These are phyloP conservation scores for Cutaneotrichosporon cavernicola DNA, from an alignment of 1,284 basidiomycete species.

Conservation along the genomic window DNA sequence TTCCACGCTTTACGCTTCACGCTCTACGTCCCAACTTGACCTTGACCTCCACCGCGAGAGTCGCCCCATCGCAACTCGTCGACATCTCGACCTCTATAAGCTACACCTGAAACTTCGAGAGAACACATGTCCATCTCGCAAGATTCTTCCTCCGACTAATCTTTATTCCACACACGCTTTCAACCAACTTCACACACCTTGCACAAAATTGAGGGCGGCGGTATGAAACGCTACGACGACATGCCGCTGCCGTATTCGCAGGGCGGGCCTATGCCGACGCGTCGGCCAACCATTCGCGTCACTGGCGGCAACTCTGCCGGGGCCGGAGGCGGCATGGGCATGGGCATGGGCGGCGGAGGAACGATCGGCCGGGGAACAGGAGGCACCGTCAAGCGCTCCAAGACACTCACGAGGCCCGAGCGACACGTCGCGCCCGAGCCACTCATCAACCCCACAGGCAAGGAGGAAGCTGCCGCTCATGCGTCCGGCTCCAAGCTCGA, in stretches of 20 bases:
- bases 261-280: constrained; percentile 36
- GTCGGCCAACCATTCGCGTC: constrained; percentile 30
- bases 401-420: constrained; percentile 95
- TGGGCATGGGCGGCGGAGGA: background rate
- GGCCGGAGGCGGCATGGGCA: background rate
- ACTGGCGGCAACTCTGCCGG: constrained; percentile 6
- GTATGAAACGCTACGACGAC: constrained; percentile 37
- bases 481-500: constrained; percentile 47
- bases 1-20: background rate
- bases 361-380: constrained; percentile 13
- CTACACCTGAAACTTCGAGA: background rate
- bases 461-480: constrained; percentile 34
- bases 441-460: constrained; percentile 70
- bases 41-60: background rate
- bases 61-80: background rate
- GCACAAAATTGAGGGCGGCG: background rate
- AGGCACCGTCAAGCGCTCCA: constrained; percentile 62
- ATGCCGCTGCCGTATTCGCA: constrained; percentile 47
- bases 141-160: background rate
- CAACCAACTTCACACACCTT: background rate
- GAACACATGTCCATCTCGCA: constrained; percentile 1
- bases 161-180: background rate
- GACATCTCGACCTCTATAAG: background rate
- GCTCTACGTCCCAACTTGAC: background rate
- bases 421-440: constrained; percentile 88